Evolutionary conservation across 2,329 filamentous ascomycete species (phyloP).

Genomic region (Trichoderma afroharzianum): DNA sequence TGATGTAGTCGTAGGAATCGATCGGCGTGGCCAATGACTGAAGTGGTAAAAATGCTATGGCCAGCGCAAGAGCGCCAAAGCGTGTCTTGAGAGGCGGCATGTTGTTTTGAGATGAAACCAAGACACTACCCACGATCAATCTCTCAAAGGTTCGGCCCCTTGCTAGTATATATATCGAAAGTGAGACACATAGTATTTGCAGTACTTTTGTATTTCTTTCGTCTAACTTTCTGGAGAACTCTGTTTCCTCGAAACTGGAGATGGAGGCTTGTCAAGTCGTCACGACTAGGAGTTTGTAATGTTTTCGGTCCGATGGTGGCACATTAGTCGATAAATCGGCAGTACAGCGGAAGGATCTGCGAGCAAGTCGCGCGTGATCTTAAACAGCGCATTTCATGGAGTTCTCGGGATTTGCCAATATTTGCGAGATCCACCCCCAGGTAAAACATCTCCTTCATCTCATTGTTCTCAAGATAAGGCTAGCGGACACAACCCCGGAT

Average conservation of each 20-base stretch:
- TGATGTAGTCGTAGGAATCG: constrained; percentile 24
- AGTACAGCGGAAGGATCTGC: constrained; percentile 3
- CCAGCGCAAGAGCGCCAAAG: background rate
- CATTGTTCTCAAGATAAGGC: background rate
- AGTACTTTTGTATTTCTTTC: background rate
- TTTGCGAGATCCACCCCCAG: background rate
- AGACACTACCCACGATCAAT: background rate
- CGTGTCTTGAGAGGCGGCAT: background rate
- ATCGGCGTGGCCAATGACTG: background rate
- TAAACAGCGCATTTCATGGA: background rate
- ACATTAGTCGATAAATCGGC: background rate
- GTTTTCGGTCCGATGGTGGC: constrained; percentile 1
- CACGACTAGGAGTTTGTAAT: background rate
- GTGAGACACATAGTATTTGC: background rate
- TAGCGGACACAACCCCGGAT: no score
- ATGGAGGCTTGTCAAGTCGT: background rate
- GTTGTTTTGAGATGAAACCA: background rate
- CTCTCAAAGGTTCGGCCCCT: no score
- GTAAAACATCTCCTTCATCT: background rate
- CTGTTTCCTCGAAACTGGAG: background rate
- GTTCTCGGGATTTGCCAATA: background rate
- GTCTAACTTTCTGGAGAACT: background rate
- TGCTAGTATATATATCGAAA: background rate
- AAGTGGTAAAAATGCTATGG: background rate
- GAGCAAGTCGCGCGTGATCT: background rate